Percentiles rank a stretch among this genome's conserved stretches.
Evolutionary conservation across 2,329 filamentous ascomycete genomes (phyloP).

Genomic region (Stachybotrys echinatus): DNA sequence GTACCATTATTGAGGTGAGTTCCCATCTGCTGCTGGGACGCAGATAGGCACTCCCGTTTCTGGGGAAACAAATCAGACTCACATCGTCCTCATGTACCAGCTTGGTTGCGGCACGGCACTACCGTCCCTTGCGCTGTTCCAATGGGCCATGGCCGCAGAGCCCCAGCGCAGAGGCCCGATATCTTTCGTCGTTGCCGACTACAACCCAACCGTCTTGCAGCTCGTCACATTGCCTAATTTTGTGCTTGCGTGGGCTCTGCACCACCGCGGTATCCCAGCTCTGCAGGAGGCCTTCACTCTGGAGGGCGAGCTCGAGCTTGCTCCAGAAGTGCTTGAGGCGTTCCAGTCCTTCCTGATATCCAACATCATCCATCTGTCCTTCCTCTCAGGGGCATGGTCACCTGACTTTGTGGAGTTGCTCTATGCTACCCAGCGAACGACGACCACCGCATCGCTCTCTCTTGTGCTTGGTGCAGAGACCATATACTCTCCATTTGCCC

Average conservation of each 20-base stretch:
- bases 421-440: constrained; percentile 20
- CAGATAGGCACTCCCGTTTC: neutral
- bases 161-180: constrained; percentile 26
- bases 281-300: constrained; percentile 41
- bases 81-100: constrained; percentile 35
- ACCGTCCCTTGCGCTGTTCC: constrained; percentile 66
- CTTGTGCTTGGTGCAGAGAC: constrained; percentile 73
- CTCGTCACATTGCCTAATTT: constrained; percentile 78
- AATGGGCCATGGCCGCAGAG: constrained; percentile 42
- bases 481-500: constrained; percentile 72
- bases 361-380: constrained; percentile 51
- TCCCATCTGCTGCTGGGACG: neutral
- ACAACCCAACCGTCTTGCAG: constrained; percentile 72
- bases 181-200: constrained; percentile 67
- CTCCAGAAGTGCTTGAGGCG: constrained; percentile 47
- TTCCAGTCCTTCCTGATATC: constrained; percentile 51
- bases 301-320: constrained; percentile 61
- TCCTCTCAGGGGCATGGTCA: constrained; percentile 74
- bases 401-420: constrained; percentile 57
- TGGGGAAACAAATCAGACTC: constrained; percentile 9
- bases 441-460: constrained; percentile 18
- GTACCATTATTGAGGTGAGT: constrained; percentile 51
- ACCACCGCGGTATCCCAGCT: constrained; percentile 28
- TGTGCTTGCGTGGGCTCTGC: constrained; percentile 61
- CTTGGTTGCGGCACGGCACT: constrained; percentile 76